Conservation (phyloP, 2,329 filamentous ascomycete species). For the Xylariaceae sp. region DNA sequence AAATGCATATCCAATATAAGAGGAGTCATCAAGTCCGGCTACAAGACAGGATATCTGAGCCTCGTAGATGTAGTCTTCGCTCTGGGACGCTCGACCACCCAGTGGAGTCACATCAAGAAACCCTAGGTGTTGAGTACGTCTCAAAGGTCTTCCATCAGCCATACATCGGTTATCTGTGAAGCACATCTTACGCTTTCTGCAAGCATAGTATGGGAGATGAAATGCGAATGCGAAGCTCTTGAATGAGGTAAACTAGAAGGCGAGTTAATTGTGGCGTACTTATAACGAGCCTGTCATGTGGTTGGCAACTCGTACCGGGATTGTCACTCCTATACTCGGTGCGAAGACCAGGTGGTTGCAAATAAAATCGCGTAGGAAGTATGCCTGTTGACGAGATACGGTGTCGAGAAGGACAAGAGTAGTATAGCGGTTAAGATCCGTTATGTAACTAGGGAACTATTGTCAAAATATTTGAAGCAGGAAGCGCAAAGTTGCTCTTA, state of each 20-base stretch:
- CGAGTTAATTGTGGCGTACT: background rate
- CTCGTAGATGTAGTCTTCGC: conserved; percentile 14
- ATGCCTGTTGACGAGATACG: conserved; percentile 8
- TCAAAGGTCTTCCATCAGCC: conserved; percentile 3
- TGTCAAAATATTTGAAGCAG: background rate
- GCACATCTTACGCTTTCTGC: conserved; percentile 4
- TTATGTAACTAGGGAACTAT: conserved; percentile 9
- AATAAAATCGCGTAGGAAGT: conserved; percentile 19
- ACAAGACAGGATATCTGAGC: conserved; percentile 17
- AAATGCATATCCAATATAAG: conserved; percentile 14
- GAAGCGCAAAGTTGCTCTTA: background rate
- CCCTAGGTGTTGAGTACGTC: conserved; percentile 7
- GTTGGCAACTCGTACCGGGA: background rate
- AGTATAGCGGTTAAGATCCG: conserved; percentile 4
- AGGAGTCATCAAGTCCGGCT: conserved; percentile 12
- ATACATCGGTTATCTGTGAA: conserved; percentile 1
- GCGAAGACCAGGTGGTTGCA: conserved; percentile 10
- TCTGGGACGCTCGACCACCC: background rate
- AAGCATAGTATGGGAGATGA: conserved; percentile 17
- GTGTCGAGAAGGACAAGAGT: conserved; percentile 14
- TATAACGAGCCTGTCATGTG: background rate
- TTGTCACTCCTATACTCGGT: conserved; percentile 4
- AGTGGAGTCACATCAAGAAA: conserved; percentile 16
- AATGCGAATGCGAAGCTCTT: conserved; percentile 18
- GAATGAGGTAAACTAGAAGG: conserved; percentile 2